Evolutionary conservation across 139 green algal species (phyloP), one percentile per base, ranked within the genome.

Genomic region (Micractinium conductrix): DNA sequence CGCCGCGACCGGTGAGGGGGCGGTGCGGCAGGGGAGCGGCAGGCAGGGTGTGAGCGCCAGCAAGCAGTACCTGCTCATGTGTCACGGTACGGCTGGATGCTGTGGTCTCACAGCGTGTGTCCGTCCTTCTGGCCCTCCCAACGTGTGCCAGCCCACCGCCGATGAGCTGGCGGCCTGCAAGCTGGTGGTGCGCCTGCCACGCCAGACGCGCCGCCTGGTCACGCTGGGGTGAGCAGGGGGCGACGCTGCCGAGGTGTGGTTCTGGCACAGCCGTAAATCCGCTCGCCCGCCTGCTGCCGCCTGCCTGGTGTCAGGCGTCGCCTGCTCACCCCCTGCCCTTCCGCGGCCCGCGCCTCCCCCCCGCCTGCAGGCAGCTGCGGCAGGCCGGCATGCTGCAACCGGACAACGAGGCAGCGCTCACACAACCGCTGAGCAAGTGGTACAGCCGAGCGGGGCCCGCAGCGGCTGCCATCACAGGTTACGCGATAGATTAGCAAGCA

Each of bases 351-450:
- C 4, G 26, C 26, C 28, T 44, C 24, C 28, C 10, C 28, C 35
- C 67, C 2, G 3, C 12, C 14, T 33, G 74, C 74, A 80, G 74
- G 74, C 45, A 42, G 45, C 74, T 80, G 74, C 74, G 45, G n/a
- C 30, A 45, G n/a, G 30, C 33, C n/a, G 74, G 74, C 45, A 44
- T 65, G 74, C 74, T 67, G 45, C 40, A n/a, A 21, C 9, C 53
- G 9, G 7, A 19, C 53, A 26, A 26, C 53, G 53, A 63, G 53
- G 10, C 53, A 28, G 26, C 53, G 14, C 62, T 69, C 62, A 69
- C 40, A 37, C 40, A 42, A 6, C 53, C 74, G 9, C 45, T 80
- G n/a, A n/a, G 37, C 42, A 43, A 24, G n/a, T 80, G 74, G 74
- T 80, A 48, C 48, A 67, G 45, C 45, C 28, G 45, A 22, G 74